Evolutionary conservation across 2,329 filamentous ascomycete species (phyloP).

Genomic region (Aspergillus sp.): DNA sequence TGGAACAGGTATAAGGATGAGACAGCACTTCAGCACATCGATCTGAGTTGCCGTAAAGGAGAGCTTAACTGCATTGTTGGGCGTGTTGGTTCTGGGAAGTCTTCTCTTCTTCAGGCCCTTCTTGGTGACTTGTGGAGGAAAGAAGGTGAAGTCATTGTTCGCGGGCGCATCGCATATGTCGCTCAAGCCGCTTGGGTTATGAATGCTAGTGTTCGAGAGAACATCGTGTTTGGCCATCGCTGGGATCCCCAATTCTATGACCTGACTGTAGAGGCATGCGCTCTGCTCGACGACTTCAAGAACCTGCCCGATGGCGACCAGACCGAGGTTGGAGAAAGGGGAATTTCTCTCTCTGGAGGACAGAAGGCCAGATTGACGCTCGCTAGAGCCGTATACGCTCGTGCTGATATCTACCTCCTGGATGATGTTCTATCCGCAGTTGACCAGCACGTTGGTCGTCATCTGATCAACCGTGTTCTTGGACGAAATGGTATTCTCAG

Average conservation of each 20-base stretch:
- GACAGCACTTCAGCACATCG: constrained; percentile 75
- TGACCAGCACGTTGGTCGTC: constrained; percentile 94
- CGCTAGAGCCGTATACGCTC: constrained; percentile 90
- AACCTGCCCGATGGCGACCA: constrained; percentile 94
- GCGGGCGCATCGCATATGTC: constrained; percentile 84
- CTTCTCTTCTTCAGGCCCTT: constrained; percentile 83
- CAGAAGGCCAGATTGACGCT: constrained; percentile 93
- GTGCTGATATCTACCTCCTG: constrained; percentile 92
- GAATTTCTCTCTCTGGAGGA: constrained; percentile 92
- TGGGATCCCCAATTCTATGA: constrained; percentile 95
- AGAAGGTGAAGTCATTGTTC: constrained; percentile 77
- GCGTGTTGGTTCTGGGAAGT: constrained; percentile 92
- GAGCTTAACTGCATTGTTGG: constrained; percentile 92
- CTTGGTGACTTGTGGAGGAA: constrained; percentile 91
- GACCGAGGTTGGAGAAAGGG: constrained; percentile 93
- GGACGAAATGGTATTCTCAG: constrained; percentile 78
- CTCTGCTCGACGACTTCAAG: constrained; percentile 84
- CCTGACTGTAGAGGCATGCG: constrained; percentile 86
- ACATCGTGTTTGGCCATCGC: constrained; percentile 93
- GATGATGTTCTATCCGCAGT: constrained; percentile 95
- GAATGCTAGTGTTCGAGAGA: constrained; percentile 96
- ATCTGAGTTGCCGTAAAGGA: constrained; percentile 86
- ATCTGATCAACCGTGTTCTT: constrained; percentile 92
- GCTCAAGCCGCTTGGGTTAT: constrained; percentile 94
- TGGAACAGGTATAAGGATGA: constrained; percentile 81